Evolutionary conservation across 1,284 basidiomycete genomes (phyloP), one percentile per base, ranked within the genome.

Genomic region (Leccinum fallax): DNA sequence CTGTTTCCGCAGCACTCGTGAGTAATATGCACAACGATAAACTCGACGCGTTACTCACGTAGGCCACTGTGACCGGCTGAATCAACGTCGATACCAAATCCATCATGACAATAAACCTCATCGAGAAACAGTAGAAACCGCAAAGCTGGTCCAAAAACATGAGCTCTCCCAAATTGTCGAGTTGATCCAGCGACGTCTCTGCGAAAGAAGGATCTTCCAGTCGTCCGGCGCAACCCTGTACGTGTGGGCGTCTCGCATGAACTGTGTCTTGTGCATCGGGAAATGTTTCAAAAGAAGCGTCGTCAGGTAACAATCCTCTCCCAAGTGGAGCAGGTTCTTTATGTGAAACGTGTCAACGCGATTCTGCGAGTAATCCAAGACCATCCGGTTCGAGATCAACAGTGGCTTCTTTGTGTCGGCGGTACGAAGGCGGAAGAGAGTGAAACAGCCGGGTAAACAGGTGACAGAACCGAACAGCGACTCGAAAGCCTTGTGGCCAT

Each of bases 131-230:
- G 72, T 95, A 98, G 86, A 97, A 97, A 64, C 96, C 95, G 71
- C 95, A 98, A 64, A 98, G 89, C 66, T 95, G 91, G 53, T 96
- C 93, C 70, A 98, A 80, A 80, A 94, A 94, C 64, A 98, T 81
- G 43, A 99, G 83, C 76, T 98, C 97, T 56, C 89, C 93, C 64
- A 99, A 80, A 76, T 99, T 99, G 81, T 99, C 43, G 95, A 98
- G 81, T 99, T 99, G 80, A 99, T 99, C 97, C 97, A 99, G 71
- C 95, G 91, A 80, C 96, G 92, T 80, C 96, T 89, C 76, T 99
- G 97, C 10, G 95, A 97, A n/a, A 99, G 81, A 66, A 99, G 78
- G 53, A 99, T 90, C 73, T 90, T 90, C 94, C 95, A 98, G 69
- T 94, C 90, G 69, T 94, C 93, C 0, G 95, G 95, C 6, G 95